phyloP scores from a whole-genome alignment of 1,284 basidiomycete species.

The Coriolopsis trogii region DNA sequence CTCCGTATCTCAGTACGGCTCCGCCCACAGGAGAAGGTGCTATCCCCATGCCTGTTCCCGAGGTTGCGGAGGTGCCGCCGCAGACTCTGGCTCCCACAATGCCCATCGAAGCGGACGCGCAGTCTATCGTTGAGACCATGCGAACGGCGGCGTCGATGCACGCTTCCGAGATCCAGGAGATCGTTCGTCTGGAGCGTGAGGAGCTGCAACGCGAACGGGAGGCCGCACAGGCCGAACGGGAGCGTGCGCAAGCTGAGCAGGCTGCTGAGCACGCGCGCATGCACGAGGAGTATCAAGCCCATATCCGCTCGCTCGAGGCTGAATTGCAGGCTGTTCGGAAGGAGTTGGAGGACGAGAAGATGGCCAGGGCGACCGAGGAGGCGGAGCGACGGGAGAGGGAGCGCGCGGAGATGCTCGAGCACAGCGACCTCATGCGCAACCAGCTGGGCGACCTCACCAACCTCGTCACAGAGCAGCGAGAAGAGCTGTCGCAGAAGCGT shows the following conservation, averaged over 20 bases:
- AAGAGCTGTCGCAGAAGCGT: slow-evolving; percentile 58
- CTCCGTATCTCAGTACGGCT: slow-evolving; percentile 18
- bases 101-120: slow-evolving; percentile 21
- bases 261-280: slow-evolving; percentile 48
- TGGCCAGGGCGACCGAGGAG: slow-evolving; percentile 57
- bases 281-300: slow-evolving; percentile 53
- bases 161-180: slow-evolving; percentile 58
- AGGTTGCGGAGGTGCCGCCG: slow-evolving; percentile 1
- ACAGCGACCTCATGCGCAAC: slow-evolving; percentile 56
- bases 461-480: slow-evolving; percentile 63
- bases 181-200: slow-evolving; percentile 60
- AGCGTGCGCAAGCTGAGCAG: slow-evolving; percentile 48
- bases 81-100: slow-evolving; percentile 11
- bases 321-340: slow-evolving; percentile 59
- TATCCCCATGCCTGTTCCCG: slow-evolving; percentile 11
- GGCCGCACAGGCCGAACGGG: slow-evolving; percentile 52
- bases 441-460: slow-evolving; percentile 72
- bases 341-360: slow-evolving; percentile 58
- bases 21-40: slow-evolving; percentile 2
- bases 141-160: slow-evolving; percentile 56
- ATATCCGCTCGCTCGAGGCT: slow-evolving; percentile 61
- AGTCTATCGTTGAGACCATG: slow-evolving; percentile 42
- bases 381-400: slow-evolving; percentile 63
- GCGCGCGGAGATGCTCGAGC: slow-evolving; percentile 54
- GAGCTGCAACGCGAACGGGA: slow-evolving; percentile 57